Conservation (phyloP, 495 filamentous ascomycete species). For the Aspergillus ostianus region DNA sequence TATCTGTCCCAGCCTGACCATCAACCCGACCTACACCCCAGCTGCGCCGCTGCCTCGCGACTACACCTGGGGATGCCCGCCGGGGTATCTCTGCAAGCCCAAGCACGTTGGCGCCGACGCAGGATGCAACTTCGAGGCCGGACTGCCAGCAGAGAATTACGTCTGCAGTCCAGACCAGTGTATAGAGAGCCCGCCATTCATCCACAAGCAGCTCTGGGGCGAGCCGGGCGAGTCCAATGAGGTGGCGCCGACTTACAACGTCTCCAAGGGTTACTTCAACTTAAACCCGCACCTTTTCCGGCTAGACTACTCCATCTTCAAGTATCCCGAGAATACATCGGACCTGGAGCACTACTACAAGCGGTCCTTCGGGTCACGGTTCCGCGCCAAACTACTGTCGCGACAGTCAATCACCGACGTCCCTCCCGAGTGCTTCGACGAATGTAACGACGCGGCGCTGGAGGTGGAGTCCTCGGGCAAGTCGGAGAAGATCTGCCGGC, state of each 20-base stretch:
- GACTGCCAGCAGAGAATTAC: constrained; percentile 51
- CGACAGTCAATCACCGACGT: constrained; percentile 13
- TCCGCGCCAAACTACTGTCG: background rate
- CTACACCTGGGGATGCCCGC: constrained; percentile 55
- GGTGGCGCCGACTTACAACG: constrained; percentile 44
- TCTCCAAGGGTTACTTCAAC: constrained; percentile 59
- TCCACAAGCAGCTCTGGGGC: constrained; percentile 38
- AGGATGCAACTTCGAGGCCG: constrained; percentile 53
- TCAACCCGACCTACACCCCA: constrained; percentile 37
- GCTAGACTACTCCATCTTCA: constrained; percentile 60
- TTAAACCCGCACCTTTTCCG: constrained; percentile 63
- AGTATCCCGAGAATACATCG: constrained; percentile 1
- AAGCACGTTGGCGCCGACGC: constrained; percentile 25
- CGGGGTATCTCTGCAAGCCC: constrained; percentile 58
- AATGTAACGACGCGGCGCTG: constrained; percentile 49
- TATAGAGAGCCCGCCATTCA: constrained; percentile 38
- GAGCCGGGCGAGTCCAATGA: constrained; percentile 27
- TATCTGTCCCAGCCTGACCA: constrained; percentile 29
- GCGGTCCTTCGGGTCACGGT: constrained; percentile 4
- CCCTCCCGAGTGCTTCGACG: constrained; percentile 49
- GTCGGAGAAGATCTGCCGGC: constrained; percentile 40
- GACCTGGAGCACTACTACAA: background rate
- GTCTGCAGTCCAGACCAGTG: constrained; percentile 56
- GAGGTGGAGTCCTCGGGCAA: constrained; percentile 52
- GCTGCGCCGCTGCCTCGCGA: constrained; percentile 33